Evolutionary conservation across 768 basidiomycete genomes (phyloP).

Genomic region (Panellus pusillus): DNA sequence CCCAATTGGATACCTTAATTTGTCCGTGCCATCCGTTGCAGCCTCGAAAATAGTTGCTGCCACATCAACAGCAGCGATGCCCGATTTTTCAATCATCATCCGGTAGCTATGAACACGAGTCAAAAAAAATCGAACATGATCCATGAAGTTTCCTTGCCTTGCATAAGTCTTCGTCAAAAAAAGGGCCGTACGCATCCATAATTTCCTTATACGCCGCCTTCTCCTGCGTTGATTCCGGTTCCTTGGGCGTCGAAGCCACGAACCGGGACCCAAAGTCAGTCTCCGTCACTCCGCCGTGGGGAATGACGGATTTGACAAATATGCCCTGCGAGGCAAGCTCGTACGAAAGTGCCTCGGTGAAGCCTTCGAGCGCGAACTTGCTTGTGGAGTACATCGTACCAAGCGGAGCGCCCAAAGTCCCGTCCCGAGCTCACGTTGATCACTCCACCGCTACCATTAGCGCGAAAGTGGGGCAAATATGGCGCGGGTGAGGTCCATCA

Average conservation of each 20-base stretch:
- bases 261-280: constrained; percentile 19
- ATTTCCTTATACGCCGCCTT: no score
- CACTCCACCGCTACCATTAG: constrained; percentile 19
- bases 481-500: constrained; percentile 25
- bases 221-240: constrained; percentile 1
- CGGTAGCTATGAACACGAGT: constrained; percentile 2
- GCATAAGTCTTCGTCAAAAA: constrained; percentile 8
- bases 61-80: constrained; percentile 22
- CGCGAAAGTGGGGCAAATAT: constrained; percentile 24
- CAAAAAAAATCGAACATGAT: no score
- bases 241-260: constrained; percentile 4
- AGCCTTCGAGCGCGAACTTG: constrained; percentile 27
- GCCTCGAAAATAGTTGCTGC: constrained; percentile 20
- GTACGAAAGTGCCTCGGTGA: constrained; percentile 25
- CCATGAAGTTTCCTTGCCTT: constrained; percentile 4
- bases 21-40: constrained; percentile 25
- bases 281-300: constrained; percentile 22
- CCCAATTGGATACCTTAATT: constrained; percentile 24
- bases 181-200: constrained; percentile 10
- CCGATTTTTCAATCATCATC: constrained; percentile 16
- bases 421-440: constrained; percentile 25
- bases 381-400: constrained; percentile 23
- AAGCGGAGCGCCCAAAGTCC: constrained; percentile 20
- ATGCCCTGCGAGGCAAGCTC: constrained; percentile 25
- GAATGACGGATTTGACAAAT: constrained; percentile 23